These are phyloP conservation scores for Fusarium foetens DNA, from an alignment of 2,329 filamentous ascomycete genomes.

Conservation along the genomic window DNA sequence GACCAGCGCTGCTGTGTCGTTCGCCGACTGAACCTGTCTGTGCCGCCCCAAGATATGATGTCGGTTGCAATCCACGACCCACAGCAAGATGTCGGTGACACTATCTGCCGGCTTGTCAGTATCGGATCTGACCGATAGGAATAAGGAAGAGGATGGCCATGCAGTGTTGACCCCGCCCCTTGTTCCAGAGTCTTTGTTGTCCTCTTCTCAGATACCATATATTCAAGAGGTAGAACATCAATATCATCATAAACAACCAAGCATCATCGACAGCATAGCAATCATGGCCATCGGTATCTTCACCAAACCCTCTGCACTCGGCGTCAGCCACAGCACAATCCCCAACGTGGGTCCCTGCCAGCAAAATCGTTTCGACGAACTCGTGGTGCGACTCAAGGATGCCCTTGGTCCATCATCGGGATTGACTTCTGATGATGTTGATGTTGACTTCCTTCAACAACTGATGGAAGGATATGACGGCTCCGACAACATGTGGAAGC, in stretches of 20 bases:
- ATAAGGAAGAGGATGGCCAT: conserved; percentile 35
- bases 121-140: conserved; percentile 41
- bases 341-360: conserved; percentile 42
- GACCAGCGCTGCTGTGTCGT: conserved; percentile 28
- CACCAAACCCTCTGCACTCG: conserved; percentile 38
- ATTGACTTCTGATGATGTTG: conserved; percentile 82
- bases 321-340: conserved; percentile 28
- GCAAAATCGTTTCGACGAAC: conserved; percentile 69
- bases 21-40: conserved; percentile 38
- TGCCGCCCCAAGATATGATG: conserved; percentile 30
- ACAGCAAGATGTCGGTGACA: conserved; percentile 45
- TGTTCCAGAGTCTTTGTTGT: conserved; percentile 42
- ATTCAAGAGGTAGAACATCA: conserved; percentile 13
- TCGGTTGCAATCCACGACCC: conserved; percentile 39
- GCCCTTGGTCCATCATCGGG: conserved; percentile 84
- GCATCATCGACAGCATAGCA: conserved; percentile 23
- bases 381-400: conserved; percentile 78
- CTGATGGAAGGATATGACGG: conserved; percentile 82
- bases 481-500: conserved; percentile 74
- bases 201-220: conserved; percentile 23
- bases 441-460: conserved; percentile 74
- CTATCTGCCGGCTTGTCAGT: conserved; percentile 43
- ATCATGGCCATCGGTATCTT: conserved; percentile 52
- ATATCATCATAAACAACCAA: conserved; percentile 22
- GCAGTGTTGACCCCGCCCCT: conserved; percentile 40